Conservation (phyloP, 768 basidiomycete species). For the Panaeolus papilionaceus region DNA sequence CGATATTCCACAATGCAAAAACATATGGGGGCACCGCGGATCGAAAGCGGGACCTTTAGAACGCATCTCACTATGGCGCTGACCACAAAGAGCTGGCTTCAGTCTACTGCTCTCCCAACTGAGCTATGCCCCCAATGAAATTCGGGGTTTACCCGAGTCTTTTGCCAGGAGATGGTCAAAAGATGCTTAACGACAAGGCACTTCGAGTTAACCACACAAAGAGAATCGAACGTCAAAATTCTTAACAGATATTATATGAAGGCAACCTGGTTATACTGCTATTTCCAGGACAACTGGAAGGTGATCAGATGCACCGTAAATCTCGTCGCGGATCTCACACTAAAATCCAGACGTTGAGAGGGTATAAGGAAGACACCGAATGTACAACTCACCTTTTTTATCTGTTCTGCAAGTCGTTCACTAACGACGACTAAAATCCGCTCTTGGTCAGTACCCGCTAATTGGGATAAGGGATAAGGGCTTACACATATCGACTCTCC, state of each 20-base stretch:
- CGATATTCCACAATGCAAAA: too few relatives aligned
- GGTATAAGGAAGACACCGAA: not conserved
- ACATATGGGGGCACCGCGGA: not conserved
- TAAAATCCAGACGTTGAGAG: conserved; percentile 22
- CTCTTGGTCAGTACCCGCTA: conserved; percentile 1
- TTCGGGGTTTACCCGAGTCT: too few relatives aligned
- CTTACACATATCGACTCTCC: conserved; percentile 88
- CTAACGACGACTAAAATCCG: conserved; percentile 69
- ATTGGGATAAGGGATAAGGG: conserved; percentile 20
- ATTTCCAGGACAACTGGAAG: conserved; percentile 84
- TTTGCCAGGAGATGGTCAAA: too few relatives aligned
- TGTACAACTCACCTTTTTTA: conserved; percentile 55
- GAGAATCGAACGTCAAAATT: too few relatives aligned
- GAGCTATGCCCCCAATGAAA: conserved; percentile 61
- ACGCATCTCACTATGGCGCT: too few relatives aligned
- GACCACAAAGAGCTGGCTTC: too few relatives aligned
- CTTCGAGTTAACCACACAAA: too few relatives aligned
- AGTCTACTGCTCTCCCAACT: conserved; percentile 79
- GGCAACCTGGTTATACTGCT: conserved; percentile 38
- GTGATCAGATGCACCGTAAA: conserved; percentile 90
- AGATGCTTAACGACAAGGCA: too few relatives aligned
- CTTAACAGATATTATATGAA: not conserved
- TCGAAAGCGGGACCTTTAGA: conserved; percentile 77
- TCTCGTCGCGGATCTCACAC: conserved; percentile 85
- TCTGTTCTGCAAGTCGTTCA: conserved; percentile 65